Percentiles rank a stretch among this genome's conserved stretches.
Evolutionary conservation across 768 basidiomycete genomes (phyloP).

Genomic region (Exsudoporus frostii): DNA sequence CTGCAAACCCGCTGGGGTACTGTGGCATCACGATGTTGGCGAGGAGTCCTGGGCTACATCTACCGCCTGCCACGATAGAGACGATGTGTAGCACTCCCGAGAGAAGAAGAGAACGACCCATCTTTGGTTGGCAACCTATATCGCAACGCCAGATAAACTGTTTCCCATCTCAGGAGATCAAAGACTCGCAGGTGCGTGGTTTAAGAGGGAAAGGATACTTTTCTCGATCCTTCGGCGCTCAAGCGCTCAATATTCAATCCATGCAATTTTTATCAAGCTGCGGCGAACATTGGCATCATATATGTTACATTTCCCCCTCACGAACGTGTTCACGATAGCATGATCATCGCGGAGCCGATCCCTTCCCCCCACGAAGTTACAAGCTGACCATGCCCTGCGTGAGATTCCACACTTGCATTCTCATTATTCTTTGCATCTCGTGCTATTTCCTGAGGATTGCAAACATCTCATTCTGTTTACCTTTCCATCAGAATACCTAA

Average conservation of each 20-base stretch:
- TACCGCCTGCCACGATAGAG: neutral
- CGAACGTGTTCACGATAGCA: neutral
- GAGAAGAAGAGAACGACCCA: neutral
- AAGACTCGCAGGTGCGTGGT: neutral
- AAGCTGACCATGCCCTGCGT: neutral
- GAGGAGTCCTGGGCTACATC: neutral
- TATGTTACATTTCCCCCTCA: neutral
- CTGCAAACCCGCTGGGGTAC: neutral
- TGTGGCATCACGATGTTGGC: neutral
- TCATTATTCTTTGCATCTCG: neutral
- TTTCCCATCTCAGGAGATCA: neutral
- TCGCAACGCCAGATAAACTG: neutral
- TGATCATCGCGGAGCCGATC: neutral
- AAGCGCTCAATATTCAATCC: no score
- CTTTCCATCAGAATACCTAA: neutral
- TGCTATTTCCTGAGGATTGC: neutral
- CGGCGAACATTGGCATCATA: neutral
- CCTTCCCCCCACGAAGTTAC: neutral
- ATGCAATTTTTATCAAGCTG: neutral
- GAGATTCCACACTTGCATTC: neutral
- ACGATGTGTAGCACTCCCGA: neutral
- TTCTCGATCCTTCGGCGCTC: neutral
- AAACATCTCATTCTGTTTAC: neutral
- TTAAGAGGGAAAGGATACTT: neutral
- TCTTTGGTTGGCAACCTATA: neutral